These are phyloP conservation scores for Metschnikowia chrysomelidarum DNA, from an alignment of 805 yeast species.

Conservation along the genomic window DNA sequence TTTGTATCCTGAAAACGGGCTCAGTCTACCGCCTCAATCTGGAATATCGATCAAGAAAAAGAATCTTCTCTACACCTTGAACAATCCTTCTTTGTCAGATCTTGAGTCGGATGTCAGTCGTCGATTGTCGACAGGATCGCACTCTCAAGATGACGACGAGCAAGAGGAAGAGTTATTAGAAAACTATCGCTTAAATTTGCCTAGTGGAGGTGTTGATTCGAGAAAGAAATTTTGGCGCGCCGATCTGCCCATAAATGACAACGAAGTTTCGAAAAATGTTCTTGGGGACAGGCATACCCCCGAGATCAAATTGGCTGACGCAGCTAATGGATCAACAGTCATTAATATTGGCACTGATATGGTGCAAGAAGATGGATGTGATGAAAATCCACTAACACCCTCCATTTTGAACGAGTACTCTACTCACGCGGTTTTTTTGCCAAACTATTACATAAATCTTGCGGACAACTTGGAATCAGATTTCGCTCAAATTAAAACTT, in stretches of 20 bases:
- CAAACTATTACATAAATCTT: conserved; percentile 41
- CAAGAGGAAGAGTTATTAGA: conserved; percentile 10
- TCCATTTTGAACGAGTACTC: conserved; percentile 28
- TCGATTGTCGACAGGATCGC: conserved; percentile 11
- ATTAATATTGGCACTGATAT: conserved; percentile 4
- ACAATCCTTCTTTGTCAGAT: conserved; percentile 38
- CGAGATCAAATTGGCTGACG: neutral
- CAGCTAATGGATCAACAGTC: neutral
- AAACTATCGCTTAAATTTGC: neutral
- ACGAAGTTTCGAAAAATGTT: neutral
- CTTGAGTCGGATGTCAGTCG: conserved; percentile 25
- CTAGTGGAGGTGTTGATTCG: neutral
- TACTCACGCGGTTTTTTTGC: conserved; percentile 50
- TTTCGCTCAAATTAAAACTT: conserved; percentile 34
- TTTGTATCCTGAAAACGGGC: conserved; percentile 5
- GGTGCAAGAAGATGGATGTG: neutral
- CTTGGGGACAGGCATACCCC: neutral
- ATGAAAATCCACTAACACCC: neutral
- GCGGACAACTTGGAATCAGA: conserved; percentile 34
- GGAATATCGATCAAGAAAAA: conserved; percentile 18
- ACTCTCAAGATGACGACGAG: conserved; percentile 13
- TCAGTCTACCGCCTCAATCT: conserved; percentile 6
- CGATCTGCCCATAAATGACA: neutral
- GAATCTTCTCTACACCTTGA: conserved; percentile 34
- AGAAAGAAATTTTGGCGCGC: neutral